phyloP scores from a whole-genome alignment of 352 stramenopile genomes.

The Globisporangium apiculatum region DNA sequence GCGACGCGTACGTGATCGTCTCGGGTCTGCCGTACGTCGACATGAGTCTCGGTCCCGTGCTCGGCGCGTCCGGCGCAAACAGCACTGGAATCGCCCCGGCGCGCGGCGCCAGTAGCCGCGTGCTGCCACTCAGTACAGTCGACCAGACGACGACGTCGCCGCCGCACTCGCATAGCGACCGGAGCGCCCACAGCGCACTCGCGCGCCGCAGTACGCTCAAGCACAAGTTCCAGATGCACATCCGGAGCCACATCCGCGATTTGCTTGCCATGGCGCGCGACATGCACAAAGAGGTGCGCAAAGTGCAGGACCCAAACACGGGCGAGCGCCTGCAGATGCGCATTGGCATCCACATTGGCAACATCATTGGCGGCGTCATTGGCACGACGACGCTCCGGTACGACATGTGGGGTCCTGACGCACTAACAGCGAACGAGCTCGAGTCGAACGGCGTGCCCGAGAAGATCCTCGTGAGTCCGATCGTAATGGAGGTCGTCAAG shows the following conservation, averaged over 20 bases:
- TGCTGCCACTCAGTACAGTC: constrained; percentile 29
- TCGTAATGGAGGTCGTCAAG: constrained; percentile 76
- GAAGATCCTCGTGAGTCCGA: constrained; percentile 68
- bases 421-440: constrained; percentile 81
- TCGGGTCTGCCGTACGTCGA: constrained; percentile 81
- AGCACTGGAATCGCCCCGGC: constrained; percentile 5
- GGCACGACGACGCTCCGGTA: constrained; percentile 83
- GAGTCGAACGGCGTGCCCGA: constrained; percentile 81
- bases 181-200: constrained; percentile 9
- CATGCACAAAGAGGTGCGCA: constrained; percentile 84
- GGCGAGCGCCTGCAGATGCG: constrained; percentile 81
- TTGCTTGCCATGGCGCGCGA: constrained; percentile 75
- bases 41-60: constrained; percentile 67
- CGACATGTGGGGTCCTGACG: constrained; percentile 85
- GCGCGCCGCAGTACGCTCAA: constrained; percentile 61
- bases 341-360: constrained; percentile 84
- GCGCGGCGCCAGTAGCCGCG: constrained; percentile 32
- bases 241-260: constrained; percentile 74
- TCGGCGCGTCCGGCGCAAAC: constrained; percentile 17
- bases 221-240: constrained; percentile 77
- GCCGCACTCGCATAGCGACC: constrained; percentile 1
- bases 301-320: constrained; percentile 79
- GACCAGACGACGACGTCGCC: constrained; percentile 3
- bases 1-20: constrained; percentile 90
- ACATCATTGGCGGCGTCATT: constrained; percentile 85